phyloP scores from a whole-genome alignment of 176 grass and related monocot species.

The Bothriochloa decipiens region DNA sequence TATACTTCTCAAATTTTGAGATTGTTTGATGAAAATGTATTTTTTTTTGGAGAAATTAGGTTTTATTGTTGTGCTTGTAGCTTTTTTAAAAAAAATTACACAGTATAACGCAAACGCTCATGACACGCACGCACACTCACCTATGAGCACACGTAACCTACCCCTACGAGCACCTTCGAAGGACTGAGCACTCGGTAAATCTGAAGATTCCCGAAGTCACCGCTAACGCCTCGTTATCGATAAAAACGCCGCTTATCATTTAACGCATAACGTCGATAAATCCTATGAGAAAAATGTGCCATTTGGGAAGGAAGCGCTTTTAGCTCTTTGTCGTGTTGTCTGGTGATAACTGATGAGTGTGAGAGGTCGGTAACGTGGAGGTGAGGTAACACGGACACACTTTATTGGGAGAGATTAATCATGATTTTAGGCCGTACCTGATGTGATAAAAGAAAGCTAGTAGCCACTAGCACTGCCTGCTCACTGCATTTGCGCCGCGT shows the following conservation, averaged over 20 bases:
- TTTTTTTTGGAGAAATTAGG: not conserved
- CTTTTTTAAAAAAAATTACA: too few species aligned
- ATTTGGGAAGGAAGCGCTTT: not conserved
- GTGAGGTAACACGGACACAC: conserved; percentile 15
- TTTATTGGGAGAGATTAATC: conserved; percentile 29
- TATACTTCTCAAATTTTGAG: not conserved
- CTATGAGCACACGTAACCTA: too few species aligned
- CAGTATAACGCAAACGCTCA: too few species aligned
- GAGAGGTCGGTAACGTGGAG: conserved; percentile 39
- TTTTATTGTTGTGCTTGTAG: not conserved
- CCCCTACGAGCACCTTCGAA: too few species aligned
- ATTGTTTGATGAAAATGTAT: not conserved
- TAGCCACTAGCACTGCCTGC: not conserved
- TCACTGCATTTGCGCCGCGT: not conserved
- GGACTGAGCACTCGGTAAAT: too few species aligned
- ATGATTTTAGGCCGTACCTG: not conserved
- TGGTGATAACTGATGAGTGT: not conserved
- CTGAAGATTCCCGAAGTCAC: too few species aligned
- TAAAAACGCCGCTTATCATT: too few species aligned
- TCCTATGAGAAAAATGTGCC: too few species aligned
- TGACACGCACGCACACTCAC: too few species aligned
- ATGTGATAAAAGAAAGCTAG: not conserved
- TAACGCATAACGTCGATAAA: too few species aligned
- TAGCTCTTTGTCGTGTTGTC: conserved; percentile 3
- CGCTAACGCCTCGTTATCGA: too few species aligned